Base-by-base conservation (phyloP, 768 basidiomycete genomes). In the Pleurotus djamor region DNA sequence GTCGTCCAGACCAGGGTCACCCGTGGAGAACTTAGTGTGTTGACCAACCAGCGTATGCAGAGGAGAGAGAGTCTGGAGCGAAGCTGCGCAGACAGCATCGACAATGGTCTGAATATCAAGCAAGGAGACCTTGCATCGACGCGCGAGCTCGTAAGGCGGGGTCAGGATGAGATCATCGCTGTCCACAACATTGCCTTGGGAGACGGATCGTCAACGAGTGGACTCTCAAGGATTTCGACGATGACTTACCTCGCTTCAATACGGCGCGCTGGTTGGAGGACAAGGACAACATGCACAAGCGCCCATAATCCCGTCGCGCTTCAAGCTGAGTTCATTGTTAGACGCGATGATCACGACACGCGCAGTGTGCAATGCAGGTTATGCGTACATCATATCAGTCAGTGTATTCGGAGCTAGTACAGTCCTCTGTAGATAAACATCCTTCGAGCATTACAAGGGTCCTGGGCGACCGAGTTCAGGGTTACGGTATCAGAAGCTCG, bases 1-100 rank as follows among this genome's bases (percentile, higher is more conserved):
- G 32, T 71, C 58, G 68, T 98, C 94, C 13, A 98, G 76, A 16
- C 74, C 66, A 1, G 68, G 59, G 68, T 96, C 92, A 1, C 95
- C 95, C 0, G 91, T 91, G 0, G 91, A 85, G 64, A 91, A 84
- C 55, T 71, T 76, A 52, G 82, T 78, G 33, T 77, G 75, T 41
- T 75, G 68, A 3, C 67, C 57, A 58, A 66, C 60, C 48, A 76
- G 66, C 3, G 77, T 71, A 36, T 74, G 74, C n/a, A 90, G 73
- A n/a, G 67, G 64, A 16, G 63, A 68, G 8, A 82, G 70, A 32
- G 68, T 68, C 17, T 74, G 76, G 4, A 72, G 68, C 32, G 79
- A 72, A 47, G 75, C 77, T 14, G 68, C 69, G 61, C 83, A 84
- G 16, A 88, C 74, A 44, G 69, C 65, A 44, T 83, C 73, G 38